Evolutionary conservation across 108 stramenopile genomes (phyloP), one percentile per base, ranked within the genome.

Genomic region (Fragilariopsis cylindrus): DNA sequence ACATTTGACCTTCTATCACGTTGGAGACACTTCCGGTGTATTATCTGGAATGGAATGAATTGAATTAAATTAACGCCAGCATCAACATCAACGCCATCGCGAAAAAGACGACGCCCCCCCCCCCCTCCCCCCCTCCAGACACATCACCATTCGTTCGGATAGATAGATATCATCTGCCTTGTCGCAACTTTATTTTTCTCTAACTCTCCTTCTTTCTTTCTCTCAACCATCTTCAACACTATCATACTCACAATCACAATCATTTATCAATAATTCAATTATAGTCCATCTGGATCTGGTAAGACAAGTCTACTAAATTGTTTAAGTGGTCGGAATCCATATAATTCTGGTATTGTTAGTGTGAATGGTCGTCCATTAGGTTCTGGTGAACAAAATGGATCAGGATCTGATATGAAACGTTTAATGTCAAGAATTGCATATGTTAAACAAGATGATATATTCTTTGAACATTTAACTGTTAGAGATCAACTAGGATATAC

Each of bases 381-480:
- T 49, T 30, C 30, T 30, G 30, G 30, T 30, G 30, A 30, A 30
- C 30, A 30, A 30, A 2, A 30, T 30, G 30, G 30, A 30, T 30
- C 30, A 30, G 43, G 54, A 11, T 44, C 68, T 2, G 58, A 57
- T 49, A 74, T 74, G 73, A 76, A 76, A 72, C 75, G 74, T 60
- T 72, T 85, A 68, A 84, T 89, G 81, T 57, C 74, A 11, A 78
- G 82, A 65, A 78, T 88, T 60, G 92, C 89, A 30, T 92, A 92
- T 63, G 91, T 95, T 19, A 86, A 86, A 63, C 93, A 95, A 52
- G 49, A 66, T 47, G 93, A 95, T 67, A 67, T 87, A 8, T 89
- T 92, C 79, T 87, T 90, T 69, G 80, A 79, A 3, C 87, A 90
- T 69, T 77, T 92, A 60, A 92, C 91, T 11, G 90, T 91, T 0